Evolutionary conservation across 129 eudicot species (phyloP).

Genomic region (sunflower (Helianthus annuus)): HanXRQr2.0-SUNRISE NC_035442.2:115871113-115871612

Average conservation of each 20-base stretch:
- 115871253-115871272: neutral
- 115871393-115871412: constrained; percentile 19
- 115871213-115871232: no score
- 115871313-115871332: constrained; percentile 15
- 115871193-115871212: neutral
- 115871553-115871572: constrained; percentile 44
- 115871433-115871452: neutral
- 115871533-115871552: constrained; percentile 41
- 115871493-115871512: constrained; percentile 24
- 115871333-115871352: constrained; percentile 11
- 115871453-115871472: neutral
- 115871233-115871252: no score
- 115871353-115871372: neutral
- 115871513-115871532: constrained; percentile 52
- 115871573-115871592: constrained; percentile 39
- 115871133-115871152: neutral
- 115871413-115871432: neutral
- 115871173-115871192: neutral
- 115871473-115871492: constrained; percentile 6
- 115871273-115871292: constrained; percentile 16
- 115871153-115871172: neutral
- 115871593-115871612: constrained; percentile 22
- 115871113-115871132: neutral
- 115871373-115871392: constrained; percentile 11
- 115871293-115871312: neutral